phyloP scores from a whole-genome alignment of 2,329 filamentous ascomycete species.

The Thelonectria discophora region DNA sequence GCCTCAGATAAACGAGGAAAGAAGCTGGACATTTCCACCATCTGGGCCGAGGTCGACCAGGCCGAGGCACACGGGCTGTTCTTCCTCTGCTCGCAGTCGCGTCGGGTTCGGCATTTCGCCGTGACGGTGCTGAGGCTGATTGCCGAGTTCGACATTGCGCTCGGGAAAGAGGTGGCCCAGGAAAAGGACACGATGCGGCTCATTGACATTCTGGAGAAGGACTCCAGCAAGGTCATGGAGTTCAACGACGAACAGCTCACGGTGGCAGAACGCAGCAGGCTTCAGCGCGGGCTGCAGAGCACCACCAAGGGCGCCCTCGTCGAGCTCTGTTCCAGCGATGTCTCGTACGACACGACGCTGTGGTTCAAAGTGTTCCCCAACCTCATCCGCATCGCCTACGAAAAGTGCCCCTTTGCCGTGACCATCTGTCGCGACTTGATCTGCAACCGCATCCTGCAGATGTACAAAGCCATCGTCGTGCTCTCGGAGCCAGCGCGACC shows the following conservation, averaged over 20 bases:
- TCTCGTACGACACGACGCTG: slow-evolving; percentile 91
- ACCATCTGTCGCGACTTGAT: slow-evolving; percentile 91
- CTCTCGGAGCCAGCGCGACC: slow-evolving; percentile 79
- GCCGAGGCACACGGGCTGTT: slow-evolving; percentile 97
- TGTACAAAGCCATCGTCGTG: slow-evolving; percentile 84
- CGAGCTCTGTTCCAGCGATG: slow-evolving; percentile 93
- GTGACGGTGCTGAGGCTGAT: slow-evolving; percentile 92
- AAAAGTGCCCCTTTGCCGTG: slow-evolving; percentile 90
- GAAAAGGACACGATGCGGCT: slow-evolving; percentile 76
- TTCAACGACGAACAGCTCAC: slow-evolving; percentile 92
- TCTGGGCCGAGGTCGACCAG: slow-evolving; percentile 94
- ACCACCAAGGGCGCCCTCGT: slow-evolving; percentile 86
- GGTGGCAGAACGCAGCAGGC: slow-evolving; percentile 88
- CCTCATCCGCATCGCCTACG: slow-evolving; percentile 87
- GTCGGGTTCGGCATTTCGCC: slow-evolving; percentile 86
- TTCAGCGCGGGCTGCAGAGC: slow-evolving; percentile 89
- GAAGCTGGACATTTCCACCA: slow-evolving; percentile 84
- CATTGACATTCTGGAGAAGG: slow-evolving; percentile 91
- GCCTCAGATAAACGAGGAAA: slow-evolving; percentile 74
- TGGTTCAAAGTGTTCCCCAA: slow-evolving; percentile 99
- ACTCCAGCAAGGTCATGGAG: slow-evolving; percentile 87
- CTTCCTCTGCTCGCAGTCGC: slow-evolving; percentile 95
- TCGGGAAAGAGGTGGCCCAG: slow-evolving; percentile 71
- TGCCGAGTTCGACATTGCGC: slow-evolving; percentile 89
- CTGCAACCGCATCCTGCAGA: slow-evolving; percentile 89